Percentiles rank a stretch among this genome's conserved stretches.
These are phyloP conservation scores for Myriosclerotinia duriaeana DNA, from an alignment of 2,329 filamentous ascomycete species.

Conservation along the genomic window DNA sequence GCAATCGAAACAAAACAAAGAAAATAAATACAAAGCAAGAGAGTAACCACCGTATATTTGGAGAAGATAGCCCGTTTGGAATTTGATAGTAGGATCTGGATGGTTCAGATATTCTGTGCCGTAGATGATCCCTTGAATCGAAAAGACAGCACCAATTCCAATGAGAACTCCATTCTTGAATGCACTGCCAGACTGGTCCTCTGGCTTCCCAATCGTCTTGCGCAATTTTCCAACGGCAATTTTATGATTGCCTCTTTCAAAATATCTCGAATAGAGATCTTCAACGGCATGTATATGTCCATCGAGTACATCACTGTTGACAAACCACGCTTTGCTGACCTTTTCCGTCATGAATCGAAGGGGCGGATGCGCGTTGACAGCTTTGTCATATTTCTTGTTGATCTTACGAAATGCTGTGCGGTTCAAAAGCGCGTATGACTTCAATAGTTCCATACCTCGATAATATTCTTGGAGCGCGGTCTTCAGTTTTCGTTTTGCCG, in stretches of 20 bases:
- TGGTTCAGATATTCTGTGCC: constrained; percentile 54
- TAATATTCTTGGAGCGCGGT: constrained; percentile 91
- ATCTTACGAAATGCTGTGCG: constrained; percentile 94
- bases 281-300: constrained; percentile 77
- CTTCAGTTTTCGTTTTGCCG: constrained; percentile 89
- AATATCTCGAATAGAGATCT: constrained; percentile 91
- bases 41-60: constrained; percentile 96
- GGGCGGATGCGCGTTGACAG: constrained; percentile 72
- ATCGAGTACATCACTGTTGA: constrained; percentile 82
- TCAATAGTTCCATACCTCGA: constrained; percentile 83
- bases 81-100: constrained; percentile 48
- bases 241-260: constrained; percentile 91
- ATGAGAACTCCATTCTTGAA: constrained; percentile 66
- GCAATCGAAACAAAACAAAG: constrained; percentile 83
- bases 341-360: constrained; percentile 86
- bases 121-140: constrained; percentile 63
- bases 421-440: constrained; percentile 87
- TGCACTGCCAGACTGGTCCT: constrained; percentile 56
- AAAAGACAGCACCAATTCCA: constrained; percentile 65
- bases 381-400: constrained; percentile 98
- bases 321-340: constrained; percentile 87
- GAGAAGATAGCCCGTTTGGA: constrained; percentile 66
- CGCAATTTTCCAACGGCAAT: constrained; percentile 85
- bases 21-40: constrained; percentile 74
- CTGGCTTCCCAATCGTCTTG: constrained; percentile 60